Conservation (phyloP, 2,329 filamentous ascomycete species). For the Epichloe typhina region DNA sequence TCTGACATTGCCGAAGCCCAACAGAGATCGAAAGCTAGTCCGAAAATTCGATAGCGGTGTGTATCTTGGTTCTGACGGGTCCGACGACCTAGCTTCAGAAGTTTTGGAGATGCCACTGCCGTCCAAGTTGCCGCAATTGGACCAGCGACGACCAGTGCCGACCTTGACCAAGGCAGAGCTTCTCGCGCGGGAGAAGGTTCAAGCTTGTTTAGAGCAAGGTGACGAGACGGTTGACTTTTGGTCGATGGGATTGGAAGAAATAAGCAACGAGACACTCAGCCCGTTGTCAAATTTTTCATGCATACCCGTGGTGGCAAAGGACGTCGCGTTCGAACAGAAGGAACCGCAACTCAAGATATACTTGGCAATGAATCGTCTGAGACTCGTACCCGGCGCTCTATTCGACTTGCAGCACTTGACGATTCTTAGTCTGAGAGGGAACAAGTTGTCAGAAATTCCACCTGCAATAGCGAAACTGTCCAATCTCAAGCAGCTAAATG, state of each 20-base stretch:
- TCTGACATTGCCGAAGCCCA: slow-evolving; percentile 24
- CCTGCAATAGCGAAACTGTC: slow-evolving; percentile 42
- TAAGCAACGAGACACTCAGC: slow-evolving; percentile 44
- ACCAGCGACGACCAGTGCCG: slow-evolving; percentile 14
- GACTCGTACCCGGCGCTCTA: slow-evolving; percentile 42
- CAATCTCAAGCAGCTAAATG: slow-evolving; percentile 49
- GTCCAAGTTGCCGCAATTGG: slow-evolving; percentile 26
- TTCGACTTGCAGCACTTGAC: slow-evolving; percentile 50
- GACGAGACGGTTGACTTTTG: slow-evolving; percentile 48
- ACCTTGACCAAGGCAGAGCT: slow-evolving; percentile 28
- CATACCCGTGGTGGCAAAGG: slow-evolving; percentile 40
- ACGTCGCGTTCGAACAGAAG: slow-evolving; percentile 45
- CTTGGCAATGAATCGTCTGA: slow-evolving; percentile 45
- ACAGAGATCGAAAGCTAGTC: slow-evolving; percentile 33
- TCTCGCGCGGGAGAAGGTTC: slow-evolving; percentile 32
- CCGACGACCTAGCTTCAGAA: slow-evolving; percentile 25
- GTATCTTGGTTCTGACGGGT: slow-evolving; percentile 50
- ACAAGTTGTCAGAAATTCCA: slow-evolving; percentile 47
- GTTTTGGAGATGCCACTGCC: slow-evolving; percentile 18
- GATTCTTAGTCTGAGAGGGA: slow-evolving; percentile 52
- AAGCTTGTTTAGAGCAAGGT: slow-evolving; percentile 42
- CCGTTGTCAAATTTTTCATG: slow-evolving; percentile 41
- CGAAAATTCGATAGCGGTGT: slow-evolving; percentile 56
- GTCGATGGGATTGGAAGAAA: slow-evolving; percentile 36
- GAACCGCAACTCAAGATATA: slow-evolving; percentile 49